A percentile compares a stretch with the other conserved stretches of the same genome.
Conservation (phyloP, 1,139 yeast species). For the Pichia sp. region DNA sequence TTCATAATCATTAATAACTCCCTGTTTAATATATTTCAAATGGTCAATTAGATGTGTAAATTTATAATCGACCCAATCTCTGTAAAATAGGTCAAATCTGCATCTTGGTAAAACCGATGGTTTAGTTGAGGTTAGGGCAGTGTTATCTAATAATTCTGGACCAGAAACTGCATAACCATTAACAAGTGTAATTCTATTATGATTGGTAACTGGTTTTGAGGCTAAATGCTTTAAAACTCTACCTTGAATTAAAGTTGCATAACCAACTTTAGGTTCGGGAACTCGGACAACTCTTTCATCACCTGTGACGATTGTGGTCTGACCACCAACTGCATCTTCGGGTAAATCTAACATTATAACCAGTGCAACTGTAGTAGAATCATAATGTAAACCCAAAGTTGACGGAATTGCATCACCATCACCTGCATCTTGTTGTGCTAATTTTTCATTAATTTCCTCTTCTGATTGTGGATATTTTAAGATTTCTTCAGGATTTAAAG, state of each 20-base stretch:
- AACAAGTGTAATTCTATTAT: slow-evolving; percentile 31
- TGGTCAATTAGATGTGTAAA: slow-evolving; percentile 32
- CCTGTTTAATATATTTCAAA: slow-evolving; percentile 28
- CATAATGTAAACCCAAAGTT: slow-evolving; percentile 32
- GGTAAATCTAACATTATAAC: slow-evolving; percentile 34
- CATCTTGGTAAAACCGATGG: slow-evolving; percentile 34
- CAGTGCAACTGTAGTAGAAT: slow-evolving; percentile 31
- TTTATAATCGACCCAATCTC: slow-evolving; percentile 34
- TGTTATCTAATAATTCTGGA: slow-evolving; percentile 29
- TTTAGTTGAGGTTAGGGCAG: slow-evolving; percentile 32
- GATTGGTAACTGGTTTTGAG: slow-evolving; percentile 32
- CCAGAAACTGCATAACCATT: slow-evolving; percentile 29
- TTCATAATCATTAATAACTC: slow-evolving; percentile 16
- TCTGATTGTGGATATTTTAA: slow-evolving; percentile 12
- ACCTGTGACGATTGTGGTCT: slow-evolving; percentile 33
- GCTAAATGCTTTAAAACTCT: slow-evolving; percentile 34
- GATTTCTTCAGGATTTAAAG: slow-evolving; percentile 18
- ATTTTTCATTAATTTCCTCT: slow-evolving; percentile 14
- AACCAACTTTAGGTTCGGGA: slow-evolving; percentile 33
- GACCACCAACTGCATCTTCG: slow-evolving; percentile 33
- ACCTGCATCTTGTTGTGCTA: slow-evolving; percentile 15
- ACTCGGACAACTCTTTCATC: slow-evolving; percentile 29
- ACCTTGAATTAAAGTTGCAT: slow-evolving; percentile 34
- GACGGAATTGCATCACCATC: slow-evolving; percentile 25
- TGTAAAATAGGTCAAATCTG: slow-evolving; percentile 31